Conservation (phyloP, 169 alveolate species). For the Cyclospora cayetanensis region DNA sequence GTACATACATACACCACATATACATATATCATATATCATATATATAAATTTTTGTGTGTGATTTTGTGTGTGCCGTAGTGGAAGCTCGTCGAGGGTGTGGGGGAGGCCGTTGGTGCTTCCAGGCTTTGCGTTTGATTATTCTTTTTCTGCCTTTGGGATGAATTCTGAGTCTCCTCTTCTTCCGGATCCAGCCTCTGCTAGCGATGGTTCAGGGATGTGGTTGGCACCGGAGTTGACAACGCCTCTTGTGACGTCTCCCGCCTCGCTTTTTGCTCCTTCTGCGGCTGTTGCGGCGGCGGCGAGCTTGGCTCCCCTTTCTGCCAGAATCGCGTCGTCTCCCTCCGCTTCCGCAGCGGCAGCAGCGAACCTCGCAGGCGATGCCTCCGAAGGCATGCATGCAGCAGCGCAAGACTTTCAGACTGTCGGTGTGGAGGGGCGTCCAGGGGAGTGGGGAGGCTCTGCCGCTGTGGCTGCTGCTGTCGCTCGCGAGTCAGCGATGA, state of each 20-base stretch:
- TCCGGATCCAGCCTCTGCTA: slow-evolving; percentile 18
- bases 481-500: neutral
- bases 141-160: slow-evolving; percentile 27
- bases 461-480: neutral
- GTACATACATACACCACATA: too few species aligned
- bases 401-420: too few species aligned
- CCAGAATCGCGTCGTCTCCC: neutral
- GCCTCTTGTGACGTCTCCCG: neutral
- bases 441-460: neutral
- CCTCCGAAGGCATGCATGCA: too few species aligned
- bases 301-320: neutral
- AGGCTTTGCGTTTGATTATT: slow-evolving; percentile 16
- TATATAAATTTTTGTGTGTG: neutral
- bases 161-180: neutral
- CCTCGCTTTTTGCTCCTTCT: neutral
- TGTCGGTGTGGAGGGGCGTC: too few species aligned
- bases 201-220: slow-evolving; percentile 41
- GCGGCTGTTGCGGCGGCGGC: slow-evolving; percentile 8
- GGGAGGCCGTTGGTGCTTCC: slow-evolving; percentile 32
- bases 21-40: too few species aligned
- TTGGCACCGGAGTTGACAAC: neutral
- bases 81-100: slow-evolving; percentile 41
- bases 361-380: neutral
- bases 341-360: neutral
- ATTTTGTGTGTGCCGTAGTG: slow-evolving; percentile 4